Base-by-base conservation (phyloP, 2,329 filamentous ascomycete genomes). In the Esteya vermicola region DNA sequence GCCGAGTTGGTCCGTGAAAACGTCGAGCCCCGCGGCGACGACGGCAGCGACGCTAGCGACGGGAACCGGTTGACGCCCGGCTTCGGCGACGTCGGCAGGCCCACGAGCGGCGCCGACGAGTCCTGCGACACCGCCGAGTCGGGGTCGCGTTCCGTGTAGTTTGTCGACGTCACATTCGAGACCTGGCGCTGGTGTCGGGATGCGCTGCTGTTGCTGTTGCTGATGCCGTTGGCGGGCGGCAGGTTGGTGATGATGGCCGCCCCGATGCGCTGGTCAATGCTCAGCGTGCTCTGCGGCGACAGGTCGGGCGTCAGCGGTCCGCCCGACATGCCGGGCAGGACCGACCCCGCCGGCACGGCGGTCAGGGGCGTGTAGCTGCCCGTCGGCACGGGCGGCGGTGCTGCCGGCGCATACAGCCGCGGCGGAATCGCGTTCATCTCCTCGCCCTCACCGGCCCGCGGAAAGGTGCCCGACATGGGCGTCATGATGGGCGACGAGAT, bases 401-500 rank as follows among this genome's bases (percentile, higher is more conserved):
- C 64, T 4, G 68, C 58, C 9, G 73, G 72, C 4, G 65, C 64
- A 47, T 79, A 78, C 35, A 70, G 65, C 23, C 74, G 65, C 18
- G 71, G 74, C 12, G 70, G 62, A 39, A 79, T 72, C 36, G 67
- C 47, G 50, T 61, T 69, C 62, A 77, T 66, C 53, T 78, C 74
- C 48, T 72, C 68, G 20, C 59, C 60, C 37, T 70, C 65, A 13
- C 18, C 25, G 22, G 12, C 12, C n/a, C 64, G 62, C 2, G 72
- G 68, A 47, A 78, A 79, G 3, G 68, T 72, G 3, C 61, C 66
- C 3, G 75, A 73, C 59, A 70, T 68, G 13, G 75, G 75, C 9
- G 75, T 79, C 63, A 75, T 70, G 49, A 80, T 75, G 38, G 75
- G 75, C 1, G 75, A 76, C 12, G 75, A 79, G 49, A 80, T 80